Base-by-base conservation (phyloP, 2,329 filamentous ascomycete genomes). In the Diaporthe citri region DNA sequence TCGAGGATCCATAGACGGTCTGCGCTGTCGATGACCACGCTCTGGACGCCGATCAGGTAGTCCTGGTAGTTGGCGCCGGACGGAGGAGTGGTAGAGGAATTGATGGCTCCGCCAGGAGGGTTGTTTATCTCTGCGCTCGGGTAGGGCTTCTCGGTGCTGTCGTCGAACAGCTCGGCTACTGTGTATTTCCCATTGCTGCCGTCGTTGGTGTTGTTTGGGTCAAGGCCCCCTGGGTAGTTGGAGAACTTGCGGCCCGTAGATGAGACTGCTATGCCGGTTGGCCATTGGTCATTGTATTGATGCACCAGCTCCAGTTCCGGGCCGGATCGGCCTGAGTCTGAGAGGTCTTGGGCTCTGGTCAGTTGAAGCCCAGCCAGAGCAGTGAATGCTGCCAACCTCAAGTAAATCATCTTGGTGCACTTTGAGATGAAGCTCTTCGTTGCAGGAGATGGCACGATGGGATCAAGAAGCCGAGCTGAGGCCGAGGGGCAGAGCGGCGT, bases 1-100 rank as follows among this genome's bases (percentile, higher is more conserved):
- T 90, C 88, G 10, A 90, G 84, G 70, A 90, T 86, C 88, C 87
- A 89, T 28, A 89, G 83, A 9, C 86, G 84, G 78, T 90, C 87
- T 3, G 81, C 79, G 0, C 87, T 77, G 76, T 90, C 88, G 25
- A 89, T 83, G 15, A 90, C 87, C 2, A 90, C 86, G 52, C 84
- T 87, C 78, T 90, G 88, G 0, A 88, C 86, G 62, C 87, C 86
- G 73, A 89, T 87, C 15, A 89, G 81, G 78, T 88, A 85, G 77
- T 87, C 79, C n/a, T 83, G 81, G 74, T 88, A 85, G 77, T 88
- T 87, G 43, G 84, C 86, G 43, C 84, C 84, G 2, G 83, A 77
- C 69, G 81, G 78, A 12, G 87, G 87, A 22, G 77, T 82, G 0
- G 86, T 88, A 6, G 85, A 85, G 78, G 87, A 87, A 77, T 89